Evolutionary conservation across 116 monocot genomes (phyloP), one percentile per base, ranked within the genome.

Genomic region (Papilionanthe hybrid): DNA sequence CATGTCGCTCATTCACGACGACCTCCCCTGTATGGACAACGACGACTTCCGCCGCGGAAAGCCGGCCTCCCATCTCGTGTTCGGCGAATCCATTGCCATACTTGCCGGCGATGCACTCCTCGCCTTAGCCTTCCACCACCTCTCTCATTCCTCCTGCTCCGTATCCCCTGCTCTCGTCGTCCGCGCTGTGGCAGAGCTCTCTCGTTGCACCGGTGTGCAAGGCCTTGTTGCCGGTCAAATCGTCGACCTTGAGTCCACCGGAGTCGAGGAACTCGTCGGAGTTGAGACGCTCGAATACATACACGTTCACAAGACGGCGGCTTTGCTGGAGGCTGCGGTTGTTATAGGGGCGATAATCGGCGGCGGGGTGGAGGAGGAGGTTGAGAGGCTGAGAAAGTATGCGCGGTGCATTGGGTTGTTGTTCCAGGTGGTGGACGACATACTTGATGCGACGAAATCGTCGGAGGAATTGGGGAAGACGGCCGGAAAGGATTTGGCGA

Each of bases 1-100:
- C 60, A 89, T 89, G 89, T 89, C 89, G 3, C 79, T 89, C 75
- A 82, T 89, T 56, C 89, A 89, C 66, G 89, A 86, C 83, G 88
- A 88, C 75, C 82, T 88, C 42, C 88, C 88, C 42, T 88, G 88
- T 78, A 88, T 88, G 88, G 88, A 88, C 78, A 43, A 88, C 77
- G 88, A 85, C 49, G 80, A 82, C 75, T 78, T 88, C 72, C 85
- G 88, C 50, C 88, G 88, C 37, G 88, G 88, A n/a, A 65, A 76
- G 67, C 83, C 78, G 55, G 77, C 88, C 68, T 80, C 75, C 80
- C 88, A 88, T 82, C 7, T 43, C 50, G 85, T 57, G 20, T 85
- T 55, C 75, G 85, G 81, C 58, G 88, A 88, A 81, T 49, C 85
- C 56, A 48, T 82, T 22, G 88, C 88, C 41, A 75, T 88, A 47